These are phyloP conservation scores for Solanum pimpinellifolium DNA, from an alignment of 257 asterid species.

Conservation along the genomic window DNA sequence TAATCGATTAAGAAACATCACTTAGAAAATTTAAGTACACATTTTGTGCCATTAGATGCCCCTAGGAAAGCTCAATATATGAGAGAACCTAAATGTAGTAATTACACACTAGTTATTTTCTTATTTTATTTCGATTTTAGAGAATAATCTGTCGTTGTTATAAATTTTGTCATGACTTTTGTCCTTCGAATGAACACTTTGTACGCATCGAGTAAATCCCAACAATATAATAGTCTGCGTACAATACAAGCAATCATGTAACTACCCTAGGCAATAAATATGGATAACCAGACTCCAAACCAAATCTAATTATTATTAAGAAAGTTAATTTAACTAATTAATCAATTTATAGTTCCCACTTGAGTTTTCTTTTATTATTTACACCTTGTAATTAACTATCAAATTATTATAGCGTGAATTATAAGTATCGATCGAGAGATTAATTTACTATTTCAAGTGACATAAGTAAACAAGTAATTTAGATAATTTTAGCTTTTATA, in stretches of 20 bases:
- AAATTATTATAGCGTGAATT: neutral
- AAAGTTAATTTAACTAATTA: neutral
- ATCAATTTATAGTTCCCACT: neutral
- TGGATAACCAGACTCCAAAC: too few species aligned
- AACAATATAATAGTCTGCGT: too few species aligned
- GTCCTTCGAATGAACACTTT: too few species aligned
- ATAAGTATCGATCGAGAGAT: neutral
- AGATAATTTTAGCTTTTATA: neutral
- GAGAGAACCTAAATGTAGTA: neutral
- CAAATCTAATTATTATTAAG: neutral
- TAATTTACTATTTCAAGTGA: neutral
- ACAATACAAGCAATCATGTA: too few species aligned
- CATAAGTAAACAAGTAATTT: neutral
- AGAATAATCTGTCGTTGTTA: too few species aligned
- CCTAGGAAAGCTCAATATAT: neutral
- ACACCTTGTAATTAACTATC: neutral
- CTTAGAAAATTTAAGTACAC: neutral
- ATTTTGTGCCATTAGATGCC: neutral
- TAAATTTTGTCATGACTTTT: too few species aligned
- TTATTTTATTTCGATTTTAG: too few species aligned
- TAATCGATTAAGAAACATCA: neutral
- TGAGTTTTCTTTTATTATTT: neutral
- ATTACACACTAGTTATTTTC: neutral
- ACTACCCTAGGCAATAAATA: neutral
- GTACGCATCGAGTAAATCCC: fast-evolving